phyloP scores from a whole-genome alignment of 2,329 filamentous ascomycete genomes.

The Purpureocillium lavendulum region DNA sequence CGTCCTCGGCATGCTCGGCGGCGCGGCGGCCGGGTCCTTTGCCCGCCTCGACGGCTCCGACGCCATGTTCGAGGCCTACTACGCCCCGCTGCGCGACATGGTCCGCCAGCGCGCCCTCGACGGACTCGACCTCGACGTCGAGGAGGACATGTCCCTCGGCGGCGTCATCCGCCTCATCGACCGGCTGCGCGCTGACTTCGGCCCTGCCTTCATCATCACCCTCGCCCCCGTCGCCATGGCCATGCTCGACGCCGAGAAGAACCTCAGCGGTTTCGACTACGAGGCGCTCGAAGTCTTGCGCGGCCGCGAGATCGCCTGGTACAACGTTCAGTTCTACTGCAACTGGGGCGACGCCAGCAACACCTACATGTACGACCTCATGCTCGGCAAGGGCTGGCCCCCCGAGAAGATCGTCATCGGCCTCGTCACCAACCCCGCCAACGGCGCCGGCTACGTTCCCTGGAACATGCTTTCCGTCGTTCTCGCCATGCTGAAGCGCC shows the following conservation, averaged over 20 bases:
- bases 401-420: slow-evolving; percentile 70
- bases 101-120: slow-evolving; percentile 54
- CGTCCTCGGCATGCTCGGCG: slow-evolving; percentile 80
- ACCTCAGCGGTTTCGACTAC: slow-evolving; percentile 79
- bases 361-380: slow-evolving; percentile 39
- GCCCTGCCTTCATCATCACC: slow-evolving; percentile 63
- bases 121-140: slow-evolving; percentile 71
- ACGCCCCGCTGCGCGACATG: slow-evolving; percentile 57
- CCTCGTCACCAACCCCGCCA: slow-evolving; percentile 68
- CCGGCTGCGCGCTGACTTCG: slow-evolving; percentile 61
- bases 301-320: slow-evolving; percentile 66
- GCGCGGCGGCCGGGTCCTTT: slow-evolving; percentile 70
- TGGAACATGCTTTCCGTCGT: slow-evolving; percentile 38
- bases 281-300: slow-evolving; percentile 60
- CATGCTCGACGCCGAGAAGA: slow-evolving; percentile 41
- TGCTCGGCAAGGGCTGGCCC: slow-evolving; percentile 58
- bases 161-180: slow-evolving; percentile 62
- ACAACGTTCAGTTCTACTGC: slow-evolving; percentile 90
- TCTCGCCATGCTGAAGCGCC: slow-evolving; percentile 29
- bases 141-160: slow-evolving; percentile 62
- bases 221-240: slow-evolving; percentile 76
- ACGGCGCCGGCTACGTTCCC: slow-evolving; percentile 51
- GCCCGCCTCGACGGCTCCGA: slow-evolving; percentile 44
- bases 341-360: slow-evolving; percentile 61
- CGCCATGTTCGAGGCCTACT: slow-evolving; percentile 64